Conservation (phyloP, 805 yeast species). For the Candida sphagnicola region DNA sequence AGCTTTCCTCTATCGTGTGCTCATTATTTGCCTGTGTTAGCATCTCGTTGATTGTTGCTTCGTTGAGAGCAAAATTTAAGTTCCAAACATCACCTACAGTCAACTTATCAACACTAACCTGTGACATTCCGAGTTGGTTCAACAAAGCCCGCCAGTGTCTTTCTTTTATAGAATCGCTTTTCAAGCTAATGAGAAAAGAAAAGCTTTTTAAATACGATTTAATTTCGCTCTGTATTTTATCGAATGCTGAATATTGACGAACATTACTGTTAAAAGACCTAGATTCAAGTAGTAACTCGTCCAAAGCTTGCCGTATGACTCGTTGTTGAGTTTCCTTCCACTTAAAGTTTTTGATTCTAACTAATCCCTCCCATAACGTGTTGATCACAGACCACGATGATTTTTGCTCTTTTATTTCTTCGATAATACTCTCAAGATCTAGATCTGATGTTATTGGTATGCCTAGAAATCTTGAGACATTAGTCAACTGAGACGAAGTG, state of each 20-base stretch:
- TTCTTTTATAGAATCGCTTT: conserved; percentile 52
- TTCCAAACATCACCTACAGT: conserved; percentile 61
- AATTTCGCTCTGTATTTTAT: conserved; percentile 46
- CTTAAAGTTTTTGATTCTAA: conserved; percentile 31
- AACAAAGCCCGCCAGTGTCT: conserved; percentile 66
- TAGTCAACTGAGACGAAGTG: conserved; percentile 19
- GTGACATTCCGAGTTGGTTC: conserved; percentile 23
- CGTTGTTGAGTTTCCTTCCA: conserved; percentile 53
- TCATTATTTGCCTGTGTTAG: conserved; percentile 72
- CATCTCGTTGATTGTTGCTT: conserved; percentile 41
- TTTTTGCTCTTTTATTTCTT: conserved; percentile 54
- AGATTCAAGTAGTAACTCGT: conserved; percentile 43
- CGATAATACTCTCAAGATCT: conserved; percentile 26
- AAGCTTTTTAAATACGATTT: conserved; percentile 36
- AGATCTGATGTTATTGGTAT: conserved; percentile 23
- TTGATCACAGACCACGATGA: conserved; percentile 64
- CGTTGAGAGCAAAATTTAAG: conserved; percentile 46
- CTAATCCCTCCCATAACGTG: conserved; percentile 44
- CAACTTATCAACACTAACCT: conserved; percentile 19
- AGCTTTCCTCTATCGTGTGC: conserved; percentile 53
- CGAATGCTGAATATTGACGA: conserved; percentile 68
- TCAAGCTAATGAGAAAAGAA: conserved; percentile 42
- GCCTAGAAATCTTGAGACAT: conserved; percentile 25
- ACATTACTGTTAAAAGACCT: conserved; percentile 54
- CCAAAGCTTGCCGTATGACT: conserved; percentile 44